Evolutionary conservation across 2,329 filamentous ascomycete species (phyloP).

Genomic region (Davidsoniella eucalypti): DNA sequence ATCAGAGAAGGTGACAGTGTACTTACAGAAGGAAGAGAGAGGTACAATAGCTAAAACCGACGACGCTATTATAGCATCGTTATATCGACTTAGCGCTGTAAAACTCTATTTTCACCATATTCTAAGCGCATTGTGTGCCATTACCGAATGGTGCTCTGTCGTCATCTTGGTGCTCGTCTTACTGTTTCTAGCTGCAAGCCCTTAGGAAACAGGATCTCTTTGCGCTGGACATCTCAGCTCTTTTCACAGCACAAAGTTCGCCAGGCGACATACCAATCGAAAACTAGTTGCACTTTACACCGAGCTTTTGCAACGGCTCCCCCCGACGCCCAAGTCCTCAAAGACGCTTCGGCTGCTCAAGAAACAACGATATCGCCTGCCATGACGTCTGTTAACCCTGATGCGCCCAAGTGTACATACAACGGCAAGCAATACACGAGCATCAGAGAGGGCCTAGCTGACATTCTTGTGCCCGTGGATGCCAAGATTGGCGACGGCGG

Average conservation of each 20-base stretch:
- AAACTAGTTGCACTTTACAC: too few species aligned
- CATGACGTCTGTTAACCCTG: conserved; percentile 7
- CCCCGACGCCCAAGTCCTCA: too few species aligned
- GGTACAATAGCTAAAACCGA: too few species aligned
- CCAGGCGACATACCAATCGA: too few species aligned
- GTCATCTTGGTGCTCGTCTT: background rate
- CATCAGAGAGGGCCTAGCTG: conserved; percentile 39
- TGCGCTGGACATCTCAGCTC: background rate
- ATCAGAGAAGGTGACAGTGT: background rate
- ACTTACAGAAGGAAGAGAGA: too few species aligned
- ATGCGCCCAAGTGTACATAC: conserved; percentile 10
- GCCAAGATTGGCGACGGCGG: conserved; percentile 35
- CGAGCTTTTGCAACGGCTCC: too few species aligned
- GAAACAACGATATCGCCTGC: background rate
- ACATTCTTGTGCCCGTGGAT: conserved; percentile 35
- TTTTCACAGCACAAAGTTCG: background rate
- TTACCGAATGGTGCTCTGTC: conserved; percentile 1
- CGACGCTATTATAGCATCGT: too few species aligned
- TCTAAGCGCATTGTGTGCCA: too few species aligned
- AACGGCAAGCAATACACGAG: conserved; percentile 35
- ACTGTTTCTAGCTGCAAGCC: background rate
- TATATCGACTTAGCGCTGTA: too few species aligned
- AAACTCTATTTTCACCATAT: too few species aligned
- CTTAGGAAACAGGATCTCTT: background rate
- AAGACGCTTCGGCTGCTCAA: background rate